Percentiles rank a stretch among this genome's conserved stretches.
Evolutionary conservation across 2,329 filamentous ascomycete genomes (phyloP).

Genomic region (Diaporthe ilicicola): DNA sequence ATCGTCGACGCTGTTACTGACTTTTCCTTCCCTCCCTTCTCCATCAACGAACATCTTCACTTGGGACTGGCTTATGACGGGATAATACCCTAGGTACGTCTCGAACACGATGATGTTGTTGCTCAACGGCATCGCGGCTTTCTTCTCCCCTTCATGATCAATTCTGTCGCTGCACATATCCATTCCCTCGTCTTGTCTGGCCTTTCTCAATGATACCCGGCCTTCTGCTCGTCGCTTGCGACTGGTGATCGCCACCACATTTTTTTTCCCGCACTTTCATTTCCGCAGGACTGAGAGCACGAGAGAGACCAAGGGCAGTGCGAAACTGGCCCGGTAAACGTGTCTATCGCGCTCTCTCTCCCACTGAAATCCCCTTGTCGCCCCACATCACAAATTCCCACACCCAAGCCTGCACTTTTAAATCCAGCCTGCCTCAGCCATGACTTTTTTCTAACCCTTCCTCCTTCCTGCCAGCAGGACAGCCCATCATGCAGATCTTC

Average conservation of each 20-base stretch:
- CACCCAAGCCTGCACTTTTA: constrained; percentile 30
- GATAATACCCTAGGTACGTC: constrained; percentile 35
- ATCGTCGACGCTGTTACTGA: neutral
- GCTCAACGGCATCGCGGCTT: constrained; percentile 26
- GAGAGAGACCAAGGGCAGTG: neutral
- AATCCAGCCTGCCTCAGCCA: constrained; percentile 27
- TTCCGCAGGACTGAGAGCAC: neutral
- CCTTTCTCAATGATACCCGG: constrained; percentile 30
- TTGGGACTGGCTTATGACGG: constrained; percentile 35
- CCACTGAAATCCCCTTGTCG: constrained; percentile 19
- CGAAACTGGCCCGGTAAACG: neutral
- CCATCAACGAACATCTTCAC: constrained; percentile 34
- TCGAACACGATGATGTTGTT: constrained; percentile 33
- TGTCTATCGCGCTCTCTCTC: neutral
- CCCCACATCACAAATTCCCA: constrained; percentile 35
- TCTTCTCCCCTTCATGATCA: neutral
- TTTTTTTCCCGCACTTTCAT: neutral
- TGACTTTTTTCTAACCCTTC: constrained; percentile 30
- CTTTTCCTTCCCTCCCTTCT: constrained; percentile 1
- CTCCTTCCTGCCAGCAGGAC: constrained; percentile 52
- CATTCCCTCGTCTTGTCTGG: constrained; percentile 14
- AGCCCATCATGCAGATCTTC: constrained; percentile 81
- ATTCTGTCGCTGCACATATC: constrained; percentile 24
- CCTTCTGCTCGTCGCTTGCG: constrained; percentile 23
- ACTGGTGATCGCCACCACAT: constrained; percentile 21